phyloP scores from a whole-genome alignment of 164 flowering plant genomes.

The Vitis labrusca region DNA sequence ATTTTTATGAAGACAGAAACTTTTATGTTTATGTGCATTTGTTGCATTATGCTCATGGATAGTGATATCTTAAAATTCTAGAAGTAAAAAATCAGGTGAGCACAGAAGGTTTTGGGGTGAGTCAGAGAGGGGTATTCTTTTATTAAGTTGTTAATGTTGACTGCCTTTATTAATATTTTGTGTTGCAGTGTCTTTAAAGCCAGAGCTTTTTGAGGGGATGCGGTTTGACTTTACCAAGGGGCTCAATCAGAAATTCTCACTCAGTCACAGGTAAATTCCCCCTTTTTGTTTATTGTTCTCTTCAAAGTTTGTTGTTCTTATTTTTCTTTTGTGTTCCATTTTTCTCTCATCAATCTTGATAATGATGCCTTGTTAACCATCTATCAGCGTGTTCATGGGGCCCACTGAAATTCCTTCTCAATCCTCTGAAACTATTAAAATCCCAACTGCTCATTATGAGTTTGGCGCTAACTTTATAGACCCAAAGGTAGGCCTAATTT shows the following conservation, averaged over 20 bases:
- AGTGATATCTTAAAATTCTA: too few species aligned
- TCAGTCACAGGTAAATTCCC: conserved; percentile 75
- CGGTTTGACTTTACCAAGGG: conserved; percentile 91
- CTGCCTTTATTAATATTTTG: background rate
- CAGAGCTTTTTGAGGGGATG: conserved; percentile 91
- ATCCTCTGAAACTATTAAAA: conserved; percentile 74
- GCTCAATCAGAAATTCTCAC: conserved; percentile 75
- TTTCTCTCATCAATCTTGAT: background rate
- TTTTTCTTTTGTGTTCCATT: conserved; percentile 2
- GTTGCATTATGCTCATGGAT: too few species aligned
- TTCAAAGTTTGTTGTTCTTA: background rate
- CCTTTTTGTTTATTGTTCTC: background rate
- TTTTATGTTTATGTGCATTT: too few species aligned
- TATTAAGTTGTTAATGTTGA: background rate
- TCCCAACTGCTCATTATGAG: conserved; percentile 87
- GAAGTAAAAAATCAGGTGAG: too few species aligned
- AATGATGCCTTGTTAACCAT: background rate
- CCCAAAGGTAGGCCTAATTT: conserved; percentile 61
- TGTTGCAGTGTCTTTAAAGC: conserved; percentile 86
- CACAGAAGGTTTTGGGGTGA: too few species aligned
- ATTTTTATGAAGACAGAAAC: too few species aligned
- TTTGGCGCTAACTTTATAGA: conserved; percentile 93
- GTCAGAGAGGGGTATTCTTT: background rate
- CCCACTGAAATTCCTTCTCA: conserved; percentile 86
- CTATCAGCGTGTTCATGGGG: conserved; percentile 80